Evolutionary conservation across 2,329 filamentous ascomycete species (phyloP), one percentile per base, ranked within the genome.

Genomic region (Penicillium sp.): DNA sequence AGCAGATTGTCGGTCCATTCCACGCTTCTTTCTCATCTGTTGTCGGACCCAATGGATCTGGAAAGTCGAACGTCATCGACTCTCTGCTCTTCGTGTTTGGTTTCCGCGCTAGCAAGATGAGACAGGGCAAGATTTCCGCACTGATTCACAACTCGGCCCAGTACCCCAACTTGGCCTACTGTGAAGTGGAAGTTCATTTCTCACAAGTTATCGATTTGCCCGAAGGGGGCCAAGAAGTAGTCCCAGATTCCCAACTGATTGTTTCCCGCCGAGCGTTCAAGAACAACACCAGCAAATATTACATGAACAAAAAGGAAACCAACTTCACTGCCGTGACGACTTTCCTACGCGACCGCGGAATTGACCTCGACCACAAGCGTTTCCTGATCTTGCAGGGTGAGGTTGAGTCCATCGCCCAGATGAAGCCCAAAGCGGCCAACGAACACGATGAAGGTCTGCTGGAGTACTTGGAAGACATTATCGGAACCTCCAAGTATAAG

Each of bases 11-110:
- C 55, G 94, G 94, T 0, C 94, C 94, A 0, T 99, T 99, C 72
- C 94, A 99, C 72, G 84, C 90, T 1, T 99, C 94, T 0, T 99
- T 99, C 76, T 97, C 94, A 1, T 97, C 94, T 0, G 94, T 99
- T 2, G 94, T 99, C 9, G 95, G 94, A 0, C 94, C 95, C 46
- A 99, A 99, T 71, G 94, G 94, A 57, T 99, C 94, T 9, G 94
- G 94, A 55, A 99, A 99, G 73, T 97, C 94, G 21, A 99, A 99
- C 66, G 95, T 99, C 58, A 99, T 99, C 69, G 94, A 99, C 75
- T 97, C 94, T 2, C 79, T 99, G 27, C 84, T 99, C 1, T 99
- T 99, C 68, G 94, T 99, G n/a, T 99, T 99, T 70, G 94, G 95
- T 50, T 99, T 99, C 78, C 88, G 94, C 56, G 94, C 94, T 40